These are phyloP conservation scores for Ziziphus jujuba DNA, from an alignment of 306 rosid genomes.

Conservation along the genomic window DNA sequence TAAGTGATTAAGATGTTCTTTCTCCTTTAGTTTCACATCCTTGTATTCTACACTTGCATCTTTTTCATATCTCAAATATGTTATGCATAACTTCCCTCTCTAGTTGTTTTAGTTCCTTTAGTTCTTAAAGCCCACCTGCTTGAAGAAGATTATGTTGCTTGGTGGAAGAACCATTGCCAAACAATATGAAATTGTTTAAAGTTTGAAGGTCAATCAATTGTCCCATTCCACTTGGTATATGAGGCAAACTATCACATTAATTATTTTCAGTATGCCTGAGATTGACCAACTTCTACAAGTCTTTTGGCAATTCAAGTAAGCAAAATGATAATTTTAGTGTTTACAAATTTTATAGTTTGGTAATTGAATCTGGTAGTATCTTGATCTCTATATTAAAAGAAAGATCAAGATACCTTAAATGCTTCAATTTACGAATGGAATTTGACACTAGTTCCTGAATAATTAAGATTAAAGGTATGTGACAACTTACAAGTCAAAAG, in stretches of 20 bases:
- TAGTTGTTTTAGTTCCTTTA: not conserved
- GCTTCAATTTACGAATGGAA: not conserved
- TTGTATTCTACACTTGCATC: not conserved
- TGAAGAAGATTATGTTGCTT: no score
- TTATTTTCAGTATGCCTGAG: not conserved
- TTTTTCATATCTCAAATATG: not conserved
- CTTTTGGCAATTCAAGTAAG: not conserved
- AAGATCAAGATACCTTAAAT: no score
- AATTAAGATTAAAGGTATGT: no score
- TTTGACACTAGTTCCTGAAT: no score
- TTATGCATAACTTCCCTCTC: not conserved
- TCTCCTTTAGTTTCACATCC: not conserved
- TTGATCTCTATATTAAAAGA: no score
- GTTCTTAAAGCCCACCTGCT: not conserved
- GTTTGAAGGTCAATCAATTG: not conserved
- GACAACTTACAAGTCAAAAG: no score
- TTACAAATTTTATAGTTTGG: no score
- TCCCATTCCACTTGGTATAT: not conserved
- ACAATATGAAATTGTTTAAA: not conserved
- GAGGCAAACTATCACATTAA: not conserved
- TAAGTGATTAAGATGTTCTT: not conserved
- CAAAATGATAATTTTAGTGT: not conserved
- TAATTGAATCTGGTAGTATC: no score
- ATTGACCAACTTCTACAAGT: not conserved
- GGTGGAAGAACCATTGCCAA: not conserved